Percentiles rank a stretch among this genome's conserved stretches.
Evolutionary conservation across 2,329 filamentous ascomycete species (phyloP).

Genomic region (Colletotrichum tanaceti): DNA sequence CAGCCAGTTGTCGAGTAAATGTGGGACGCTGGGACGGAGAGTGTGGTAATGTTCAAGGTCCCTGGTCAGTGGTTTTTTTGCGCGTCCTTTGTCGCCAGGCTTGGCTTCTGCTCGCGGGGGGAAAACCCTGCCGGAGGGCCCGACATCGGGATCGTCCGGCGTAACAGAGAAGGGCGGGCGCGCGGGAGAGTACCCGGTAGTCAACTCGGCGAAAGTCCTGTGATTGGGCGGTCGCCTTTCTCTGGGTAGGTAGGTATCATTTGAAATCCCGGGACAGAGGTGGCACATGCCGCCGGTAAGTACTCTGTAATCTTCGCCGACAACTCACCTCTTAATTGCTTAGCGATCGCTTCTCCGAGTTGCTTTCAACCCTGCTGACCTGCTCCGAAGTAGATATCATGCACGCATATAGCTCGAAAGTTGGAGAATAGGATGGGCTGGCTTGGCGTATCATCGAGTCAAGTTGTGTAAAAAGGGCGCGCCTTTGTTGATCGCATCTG

Average conservation of each 20-base stretch:
- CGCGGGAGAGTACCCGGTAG: conserved; percentile 31
- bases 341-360: neutral
- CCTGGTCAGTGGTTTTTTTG: conserved; percentile 23
- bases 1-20: conserved; percentile 34
- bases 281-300: neutral
- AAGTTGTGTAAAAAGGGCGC: conserved; percentile 16
- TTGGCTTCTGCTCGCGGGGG: conserved; percentile 1
- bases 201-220: conserved; percentile 9
- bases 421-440: neutral
- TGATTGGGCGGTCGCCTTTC: conserved; percentile 17
- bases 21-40: conserved; percentile 33
- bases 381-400: neutral
- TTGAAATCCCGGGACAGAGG: conserved; percentile 32
- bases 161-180: neutral
- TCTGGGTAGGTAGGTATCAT: too few species aligned
- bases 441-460: neutral
- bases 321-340: too few species aligned
- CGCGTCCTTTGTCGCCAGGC: conserved; percentile 34
- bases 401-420: neutral
- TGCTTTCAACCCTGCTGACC: neutral
- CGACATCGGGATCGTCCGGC: conserved; percentile 40
- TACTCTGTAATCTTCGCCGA: conserved; percentile 13
- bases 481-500: conserved; percentile 18
- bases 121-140: conserved; percentile 30
- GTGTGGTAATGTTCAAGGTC: conserved; percentile 26